Evolutionary conservation across 768 basidiomycete genomes (phyloP).

Genomic region (Lentinula guzmanii): DNA sequence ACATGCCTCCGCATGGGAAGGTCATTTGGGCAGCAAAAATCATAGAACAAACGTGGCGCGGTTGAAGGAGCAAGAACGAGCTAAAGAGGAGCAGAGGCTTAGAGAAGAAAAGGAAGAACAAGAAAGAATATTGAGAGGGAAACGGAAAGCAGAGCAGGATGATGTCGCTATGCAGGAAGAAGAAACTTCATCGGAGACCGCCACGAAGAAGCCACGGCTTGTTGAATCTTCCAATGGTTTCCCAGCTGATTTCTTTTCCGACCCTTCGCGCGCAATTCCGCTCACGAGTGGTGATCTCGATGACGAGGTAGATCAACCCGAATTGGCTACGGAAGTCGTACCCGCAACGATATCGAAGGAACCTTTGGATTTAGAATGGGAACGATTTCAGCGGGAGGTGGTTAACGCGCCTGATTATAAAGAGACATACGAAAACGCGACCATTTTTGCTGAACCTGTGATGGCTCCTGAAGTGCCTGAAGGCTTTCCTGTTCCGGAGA

Average conservation of each 20-base stretch:
- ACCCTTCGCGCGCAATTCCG: slow-evolving; percentile 49
- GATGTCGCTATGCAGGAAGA: slow-evolving; percentile 14
- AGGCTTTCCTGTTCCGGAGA: slow-evolving; percentile 39
- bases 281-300: slow-evolving; percentile 38
- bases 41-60: slow-evolving; percentile 66
- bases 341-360: slow-evolving; percentile 18
- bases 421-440: slow-evolving; percentile 64
- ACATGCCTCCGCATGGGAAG: slow-evolving; percentile 81
- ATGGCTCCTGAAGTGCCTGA: slow-evolving; percentile 37
- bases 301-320: slow-evolving; percentile 11
- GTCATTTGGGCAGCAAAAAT: slow-evolving; percentile 75
- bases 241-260: slow-evolving; percentile 79
- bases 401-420: slow-evolving; percentile 36
- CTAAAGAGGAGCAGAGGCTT: slow-evolving; percentile 27
- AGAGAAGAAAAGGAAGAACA: slow-evolving; percentile 25
- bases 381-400: slow-evolving; percentile 63
- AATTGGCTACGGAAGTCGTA: slow-evolving; percentile 9
- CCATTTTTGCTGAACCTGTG: slow-evolving; percentile 64
- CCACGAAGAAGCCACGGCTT: slow-evolving; percentile 24
- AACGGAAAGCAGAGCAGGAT: slow-evolving; percentile 23
- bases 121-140: slow-evolving; percentile 27
- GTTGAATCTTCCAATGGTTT: slow-evolving; percentile 27
- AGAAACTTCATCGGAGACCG: slow-evolving; percentile 18
- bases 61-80: slow-evolving; percentile 48
- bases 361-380: slow-evolving; percentile 65